Percentiles rank a stretch among this genome's conserved stretches.
Evolutionary conservation across 2,329 filamentous ascomycete genomes (phyloP).

Genomic region (Colletotrichum nymphaeae): DNA sequence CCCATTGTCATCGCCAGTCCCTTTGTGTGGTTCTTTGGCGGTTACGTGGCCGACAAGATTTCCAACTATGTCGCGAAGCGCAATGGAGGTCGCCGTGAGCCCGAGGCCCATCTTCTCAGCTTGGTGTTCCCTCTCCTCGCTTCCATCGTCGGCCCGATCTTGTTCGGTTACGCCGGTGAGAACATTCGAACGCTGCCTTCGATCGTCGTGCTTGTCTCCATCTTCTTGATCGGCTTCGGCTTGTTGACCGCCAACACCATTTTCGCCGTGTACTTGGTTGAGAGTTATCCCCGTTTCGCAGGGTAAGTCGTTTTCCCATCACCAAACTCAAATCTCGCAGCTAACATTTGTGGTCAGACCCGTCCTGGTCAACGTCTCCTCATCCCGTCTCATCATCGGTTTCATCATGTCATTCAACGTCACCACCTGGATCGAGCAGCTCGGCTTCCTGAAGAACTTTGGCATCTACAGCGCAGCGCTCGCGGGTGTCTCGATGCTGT

Average conservation of each 20-base stretch:
- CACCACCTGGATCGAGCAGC: conserved; percentile 42
- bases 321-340: not conserved
- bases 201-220: conserved; percentile 42
- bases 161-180: conserved; percentile 46
- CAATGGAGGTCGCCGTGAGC: conserved; percentile 43
- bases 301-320: conserved; percentile 15
- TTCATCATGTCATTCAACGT: conserved; percentile 45
- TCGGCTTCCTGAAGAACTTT: conserved; percentile 44
- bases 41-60: conserved; percentile 45
- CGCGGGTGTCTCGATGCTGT: conserved; percentile 43
- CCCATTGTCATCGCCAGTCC: conserved; percentile 35
- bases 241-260: conserved; percentile 43
- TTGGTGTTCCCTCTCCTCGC: conserved; percentile 44
- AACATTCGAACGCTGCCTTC: conserved; percentile 40
- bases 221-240: conserved; percentile 44
- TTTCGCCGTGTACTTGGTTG: conserved; percentile 46
- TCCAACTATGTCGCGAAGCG: conserved; percentile 43
- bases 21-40: conserved; percentile 40
- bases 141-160: conserved; percentile 43
- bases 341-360: conserved; percentile 39
- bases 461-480: conserved; percentile 47
- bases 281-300: conserved; percentile 45
- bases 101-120: conserved; percentile 47
- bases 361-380: conserved; percentile 48
- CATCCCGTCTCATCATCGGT: conserved; percentile 45